Evolutionary conservation across 2,329 filamentous ascomycete genomes (phyloP).

Genomic region (Calonectria montana): DNA sequence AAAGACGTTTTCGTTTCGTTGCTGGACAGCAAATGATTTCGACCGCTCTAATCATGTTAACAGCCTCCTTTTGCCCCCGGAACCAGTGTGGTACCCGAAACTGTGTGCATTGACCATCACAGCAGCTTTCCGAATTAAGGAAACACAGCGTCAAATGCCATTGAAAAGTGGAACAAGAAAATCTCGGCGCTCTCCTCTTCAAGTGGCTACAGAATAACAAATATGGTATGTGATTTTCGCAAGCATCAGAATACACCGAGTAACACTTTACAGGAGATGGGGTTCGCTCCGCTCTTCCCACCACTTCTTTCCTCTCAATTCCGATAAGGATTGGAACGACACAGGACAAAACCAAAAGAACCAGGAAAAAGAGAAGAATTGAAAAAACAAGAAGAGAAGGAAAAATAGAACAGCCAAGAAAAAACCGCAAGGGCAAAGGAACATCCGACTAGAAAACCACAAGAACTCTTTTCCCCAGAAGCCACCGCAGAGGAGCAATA

Average conservation of each 20-base stretch:
- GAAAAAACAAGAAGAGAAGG: slow-evolving; percentile 7
- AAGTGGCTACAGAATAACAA: slow-evolving; percentile 28
- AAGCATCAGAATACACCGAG: slow-evolving; percentile 42
- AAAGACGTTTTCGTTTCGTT: not conserved
- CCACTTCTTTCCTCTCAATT: slow-evolving; percentile 28
- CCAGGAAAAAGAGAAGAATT: slow-evolving; percentile 23
- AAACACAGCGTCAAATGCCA: not conserved
- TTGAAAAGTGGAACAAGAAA: slow-evolving; percentile 4
- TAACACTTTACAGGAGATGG: slow-evolving; percentile 34
- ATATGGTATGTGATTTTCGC: slow-evolving; percentile 46
- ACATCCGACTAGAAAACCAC: slow-evolving; percentile 31
- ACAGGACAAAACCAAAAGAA: slow-evolving; percentile 26
- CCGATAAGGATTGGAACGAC: slow-evolving; percentile 10
- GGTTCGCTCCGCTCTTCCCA: slow-evolving; percentile 20
- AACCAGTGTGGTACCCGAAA: not conserved
- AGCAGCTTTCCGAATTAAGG: not conserved
- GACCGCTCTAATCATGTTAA: not conserved
- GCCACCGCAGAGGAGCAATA: slow-evolving; percentile 44
- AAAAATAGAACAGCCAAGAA: slow-evolving; percentile 32
- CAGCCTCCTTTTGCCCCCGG: not conserved
- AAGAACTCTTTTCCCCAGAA: slow-evolving; percentile 47
- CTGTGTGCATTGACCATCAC: not conserved
- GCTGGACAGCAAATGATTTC: not conserved
- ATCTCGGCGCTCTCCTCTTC: slow-evolving; percentile 26
- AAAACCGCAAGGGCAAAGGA: slow-evolving; percentile 17